Evolutionary conservation across 169 alveolate genomes (phyloP).

Genomic region (Prorocentrum cordatum): DNA sequence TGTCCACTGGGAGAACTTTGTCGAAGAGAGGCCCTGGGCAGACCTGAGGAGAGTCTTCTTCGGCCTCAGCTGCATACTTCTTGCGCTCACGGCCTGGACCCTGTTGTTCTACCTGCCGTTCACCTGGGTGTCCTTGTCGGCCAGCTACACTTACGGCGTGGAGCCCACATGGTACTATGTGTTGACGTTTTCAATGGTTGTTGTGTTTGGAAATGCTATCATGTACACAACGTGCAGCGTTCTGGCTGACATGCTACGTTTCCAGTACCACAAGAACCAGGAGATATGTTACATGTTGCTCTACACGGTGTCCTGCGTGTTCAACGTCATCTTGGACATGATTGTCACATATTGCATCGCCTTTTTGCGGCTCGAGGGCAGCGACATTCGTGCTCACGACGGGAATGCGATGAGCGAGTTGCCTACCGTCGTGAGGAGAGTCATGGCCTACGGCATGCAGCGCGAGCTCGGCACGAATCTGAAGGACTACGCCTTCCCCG

Average conservation of each 20-base stretch:
- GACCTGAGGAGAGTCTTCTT: neutral
- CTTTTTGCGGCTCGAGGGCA: too few species aligned
- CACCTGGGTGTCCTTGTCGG: slow-evolving; percentile 31
- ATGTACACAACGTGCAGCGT: slow-evolving; percentile 40
- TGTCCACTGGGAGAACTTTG: neutral
- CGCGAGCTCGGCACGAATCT: neutral
- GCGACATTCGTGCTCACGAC: too few species aligned
- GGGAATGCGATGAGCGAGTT: too few species aligned
- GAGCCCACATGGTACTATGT: slow-evolving; percentile 39
- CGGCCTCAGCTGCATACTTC: neutral
- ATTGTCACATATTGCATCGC: neutral
- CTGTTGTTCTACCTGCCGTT: slow-evolving; percentile 21
- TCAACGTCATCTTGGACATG: slow-evolving; percentile 13
- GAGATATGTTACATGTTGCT: slow-evolving; percentile 30
- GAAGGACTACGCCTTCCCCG: slow-evolving; percentile 36
- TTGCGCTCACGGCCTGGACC: slow-evolving; percentile 4
- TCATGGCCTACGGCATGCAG: slow-evolving; percentile 24
- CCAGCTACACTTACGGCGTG: slow-evolving; percentile 46
- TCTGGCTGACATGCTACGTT: slow-evolving; percentile 52
- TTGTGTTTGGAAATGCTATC: slow-evolving; percentile 8
- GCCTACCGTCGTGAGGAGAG: too few species aligned
- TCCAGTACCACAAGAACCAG: slow-evolving; percentile 30
- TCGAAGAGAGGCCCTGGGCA: neutral
- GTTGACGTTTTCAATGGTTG: slow-evolving; percentile 57
- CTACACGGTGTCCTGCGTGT: neutral